Base-by-base conservation (phyloP, 2,329 filamentous ascomycete species). In the Periconia sp. region DNA sequence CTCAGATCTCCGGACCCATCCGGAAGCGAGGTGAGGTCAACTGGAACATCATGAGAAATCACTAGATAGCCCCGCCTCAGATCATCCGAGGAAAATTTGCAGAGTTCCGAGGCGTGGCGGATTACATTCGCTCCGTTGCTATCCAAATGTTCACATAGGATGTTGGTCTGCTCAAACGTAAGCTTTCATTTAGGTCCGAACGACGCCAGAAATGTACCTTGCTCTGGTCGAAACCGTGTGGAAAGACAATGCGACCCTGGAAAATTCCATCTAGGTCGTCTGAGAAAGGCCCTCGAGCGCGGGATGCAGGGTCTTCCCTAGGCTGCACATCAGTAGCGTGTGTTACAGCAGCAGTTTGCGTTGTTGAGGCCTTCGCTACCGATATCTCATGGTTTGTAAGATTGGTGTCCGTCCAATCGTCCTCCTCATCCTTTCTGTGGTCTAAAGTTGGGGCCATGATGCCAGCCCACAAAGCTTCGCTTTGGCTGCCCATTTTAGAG, bases 401-500 rank as follows among this genome's bases (percentile, higher is more conserved):
- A 25, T 40, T 51, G 16, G 53, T 56, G 9, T 71, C 66, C 8
- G 57, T 66, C 67, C 68, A 71, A 16, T 68, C 65, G 36, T 70
- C 64, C 21, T 54, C 54, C 8, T 59, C 54, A 11, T 57, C 46
- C 23, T 46, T 50, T 29, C 50, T 57, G 31, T 39, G 55, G 13
- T 65, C 56, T 33, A 61, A 54, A 40, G 61, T 58, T 6, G 50
- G 62, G 30, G 61, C 84, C 17, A 94, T 80, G 46, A 99, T 95
- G 58, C 95, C 89, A 4, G 87, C 87, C 92, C 92, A 97, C n/a
- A 97, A 79, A 19, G 83, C 85, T 57, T 92, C 85, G 54, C 85
- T 87, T 60, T 96, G 91, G 36, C 80, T 87, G 44, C 80, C 85
- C 22, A 97, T 75, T 66, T 90, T 92, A 63, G 87, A 85, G 68